Conservation (phyloP, 2,329 filamentous ascomycete genomes). For the Fusarium chaquense region DNA sequence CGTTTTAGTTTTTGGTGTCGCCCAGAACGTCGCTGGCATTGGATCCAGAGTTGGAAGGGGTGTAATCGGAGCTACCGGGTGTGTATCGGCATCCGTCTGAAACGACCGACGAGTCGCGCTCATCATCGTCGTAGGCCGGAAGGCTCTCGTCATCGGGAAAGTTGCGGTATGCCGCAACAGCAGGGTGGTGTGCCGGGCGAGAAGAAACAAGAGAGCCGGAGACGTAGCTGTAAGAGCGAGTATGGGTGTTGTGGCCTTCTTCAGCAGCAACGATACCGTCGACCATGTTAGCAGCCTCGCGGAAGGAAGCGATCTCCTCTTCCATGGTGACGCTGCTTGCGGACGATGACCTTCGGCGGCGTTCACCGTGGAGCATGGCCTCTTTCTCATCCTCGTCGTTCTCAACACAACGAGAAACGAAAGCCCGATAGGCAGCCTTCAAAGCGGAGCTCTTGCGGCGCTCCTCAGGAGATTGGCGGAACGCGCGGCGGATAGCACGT, state of each 20-base stretch:
- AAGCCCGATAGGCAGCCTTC: conserved; percentile 47
- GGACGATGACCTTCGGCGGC: conserved; percentile 29
- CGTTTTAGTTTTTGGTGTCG: conserved; percentile 40
- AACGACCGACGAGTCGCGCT: conserved; percentile 53
- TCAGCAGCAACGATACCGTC: conserved; percentile 60
- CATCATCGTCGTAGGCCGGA: conserved; percentile 57
- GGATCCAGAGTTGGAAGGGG: conserved; percentile 36
- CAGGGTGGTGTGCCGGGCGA: conserved; percentile 36
- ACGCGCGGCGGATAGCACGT: conserved; percentile 43
- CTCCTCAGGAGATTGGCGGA: conserved; percentile 44
- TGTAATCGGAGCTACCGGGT: conserved; percentile 49
- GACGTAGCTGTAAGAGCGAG: conserved; percentile 23
- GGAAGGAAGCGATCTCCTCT: conserved; percentile 62
- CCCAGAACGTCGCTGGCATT: conserved; percentile 43
- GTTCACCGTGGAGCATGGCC: conserved; percentile 36
- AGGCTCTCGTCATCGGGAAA: conserved; percentile 52
- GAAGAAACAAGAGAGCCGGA: conserved; percentile 26
- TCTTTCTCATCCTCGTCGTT: conserved; percentile 43
- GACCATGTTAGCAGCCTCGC: conserved; percentile 60
- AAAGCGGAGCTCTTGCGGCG: conserved; percentile 46
- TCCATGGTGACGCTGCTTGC: conserved; percentile 56
- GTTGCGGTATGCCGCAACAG: conserved; percentile 40
- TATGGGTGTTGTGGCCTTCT: conserved; percentile 48
- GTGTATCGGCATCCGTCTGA: conserved; percentile 59
- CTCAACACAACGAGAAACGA: conserved; percentile 49